Percentiles rank a stretch among this genome's conserved stretches.
phyloP scores from a whole-genome alignment of 305 asterid species.

The Fraxinus xanthoxyloides region DNA sequence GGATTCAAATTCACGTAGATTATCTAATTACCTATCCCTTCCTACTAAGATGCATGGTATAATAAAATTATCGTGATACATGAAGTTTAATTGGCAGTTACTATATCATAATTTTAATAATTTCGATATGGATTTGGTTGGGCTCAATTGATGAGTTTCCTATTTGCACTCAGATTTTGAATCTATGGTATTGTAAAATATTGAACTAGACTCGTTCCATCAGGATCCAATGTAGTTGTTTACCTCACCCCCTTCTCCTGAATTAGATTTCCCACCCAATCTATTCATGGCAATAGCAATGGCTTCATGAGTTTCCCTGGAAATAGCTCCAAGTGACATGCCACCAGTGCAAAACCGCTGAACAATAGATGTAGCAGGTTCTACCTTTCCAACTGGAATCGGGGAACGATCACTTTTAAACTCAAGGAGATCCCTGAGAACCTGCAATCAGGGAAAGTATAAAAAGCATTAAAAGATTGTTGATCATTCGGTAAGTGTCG shows the following conservation, averaged over 20 bases:
- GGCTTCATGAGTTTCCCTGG: conserved; percentile 99
- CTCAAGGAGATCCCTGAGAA: conserved; percentile 94
- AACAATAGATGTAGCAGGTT: conserved; percentile 88
- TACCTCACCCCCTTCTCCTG: conserved; percentile 99
- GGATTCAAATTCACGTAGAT: background rate
- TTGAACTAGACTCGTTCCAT: background rate
- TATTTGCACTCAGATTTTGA: background rate
- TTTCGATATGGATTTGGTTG: background rate
- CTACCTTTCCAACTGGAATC: conserved; percentile 95
- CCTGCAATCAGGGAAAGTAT: conserved; percentile 50
- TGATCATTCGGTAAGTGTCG: background rate
- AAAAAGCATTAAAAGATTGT: conserved; percentile 4
- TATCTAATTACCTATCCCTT: background rate
- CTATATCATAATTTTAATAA: background rate
- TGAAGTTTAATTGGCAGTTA: background rate
- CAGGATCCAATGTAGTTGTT: conserved; percentile 14
- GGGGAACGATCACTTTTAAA: conserved; percentile 81
- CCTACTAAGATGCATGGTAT: background rate
- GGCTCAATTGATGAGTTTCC: background rate
- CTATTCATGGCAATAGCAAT: conserved; percentile 99
- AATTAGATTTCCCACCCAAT: conserved; percentile 94
- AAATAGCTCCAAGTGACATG: conserved; percentile 99
- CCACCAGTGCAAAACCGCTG: conserved; percentile 98
- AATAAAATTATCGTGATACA: background rate
- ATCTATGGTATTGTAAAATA: background rate